Evolutionary conservation across 2,329 filamentous ascomycete species (phyloP).

Genomic region (Trichoderma polysporum): DNA sequence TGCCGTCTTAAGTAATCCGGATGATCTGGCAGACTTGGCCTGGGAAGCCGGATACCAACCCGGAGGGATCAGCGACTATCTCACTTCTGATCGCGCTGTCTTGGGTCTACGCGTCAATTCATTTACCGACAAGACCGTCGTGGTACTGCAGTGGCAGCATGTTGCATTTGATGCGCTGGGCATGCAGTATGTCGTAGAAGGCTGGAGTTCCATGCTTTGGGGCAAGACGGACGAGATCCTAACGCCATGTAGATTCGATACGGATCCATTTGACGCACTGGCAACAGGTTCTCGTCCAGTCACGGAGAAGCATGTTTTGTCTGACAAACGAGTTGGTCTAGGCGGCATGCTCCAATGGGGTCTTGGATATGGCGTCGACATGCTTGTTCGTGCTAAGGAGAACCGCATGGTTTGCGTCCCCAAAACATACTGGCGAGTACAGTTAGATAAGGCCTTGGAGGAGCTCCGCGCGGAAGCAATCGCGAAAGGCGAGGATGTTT

Average conservation of each 20-base stretch:
- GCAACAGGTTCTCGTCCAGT: not conserved
- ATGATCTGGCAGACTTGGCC: not conserved
- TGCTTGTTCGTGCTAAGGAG: not conserved
- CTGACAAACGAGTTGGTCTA: not conserved
- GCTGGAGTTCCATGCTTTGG: not conserved
- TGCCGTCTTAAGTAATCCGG: not conserved
- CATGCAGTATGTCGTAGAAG: not conserved
- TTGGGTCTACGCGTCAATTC: not conserved
- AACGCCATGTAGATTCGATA: not conserved
- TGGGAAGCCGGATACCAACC: not conserved
- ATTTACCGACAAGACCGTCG: not conserved
- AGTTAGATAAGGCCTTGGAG: not conserved
- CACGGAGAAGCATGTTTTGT: not conserved
- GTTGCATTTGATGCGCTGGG: not conserved
- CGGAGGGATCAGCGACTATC: not conserved
- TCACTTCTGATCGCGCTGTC: not conserved
- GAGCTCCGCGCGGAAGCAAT: not conserved
- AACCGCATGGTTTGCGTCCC: slow-evolving; percentile 2
- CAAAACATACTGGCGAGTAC: not conserved
- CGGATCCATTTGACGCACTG: not conserved
- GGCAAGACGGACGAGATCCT: not conserved
- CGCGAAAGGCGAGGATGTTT: not conserved
- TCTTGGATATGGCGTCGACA: not conserved
- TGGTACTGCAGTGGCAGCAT: not conserved
- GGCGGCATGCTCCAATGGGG: not conserved